Conservation (phyloP, 75 land plant genomes). For the Cupressus sempervirens region DNA sequence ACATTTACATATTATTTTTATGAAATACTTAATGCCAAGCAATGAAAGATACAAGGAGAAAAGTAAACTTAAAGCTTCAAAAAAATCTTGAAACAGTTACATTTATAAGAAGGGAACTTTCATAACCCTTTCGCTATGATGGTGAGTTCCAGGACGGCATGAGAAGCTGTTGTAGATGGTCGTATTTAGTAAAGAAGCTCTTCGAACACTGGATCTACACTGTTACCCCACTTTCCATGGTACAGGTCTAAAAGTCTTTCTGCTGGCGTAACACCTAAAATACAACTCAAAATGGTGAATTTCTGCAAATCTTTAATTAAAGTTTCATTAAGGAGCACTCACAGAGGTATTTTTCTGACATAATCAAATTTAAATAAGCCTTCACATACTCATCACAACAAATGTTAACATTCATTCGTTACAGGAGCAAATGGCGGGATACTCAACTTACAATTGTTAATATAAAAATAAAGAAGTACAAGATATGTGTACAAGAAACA, state of each 20-base stretch:
- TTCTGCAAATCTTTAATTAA: background rate
- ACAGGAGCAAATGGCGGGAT: background rate
- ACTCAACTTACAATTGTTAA: background rate
- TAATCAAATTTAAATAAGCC: background rate
- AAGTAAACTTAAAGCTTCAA: background rate
- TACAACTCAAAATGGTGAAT: background rate
- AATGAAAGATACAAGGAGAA: background rate
- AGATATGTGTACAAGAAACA: background rate
- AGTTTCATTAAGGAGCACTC: background rate
- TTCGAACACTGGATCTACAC: slow-evolving; percentile 87
- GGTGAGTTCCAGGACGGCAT: background rate
- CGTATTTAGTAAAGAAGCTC: slow-evolving; percentile 71
- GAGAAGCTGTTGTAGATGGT: background rate
- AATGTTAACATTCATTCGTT: too few species aligned
- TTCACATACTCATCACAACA: background rate
- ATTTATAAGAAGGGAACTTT: background rate
- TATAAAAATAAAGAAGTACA: background rate
- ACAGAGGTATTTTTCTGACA: background rate
- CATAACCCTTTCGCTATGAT: background rate
- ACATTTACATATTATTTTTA: background rate
- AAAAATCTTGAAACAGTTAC: background rate
- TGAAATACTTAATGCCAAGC: background rate
- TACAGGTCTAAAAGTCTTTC: slow-evolving; percentile 80
- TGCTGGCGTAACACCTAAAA: slow-evolving; percentile 82
- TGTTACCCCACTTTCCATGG: slow-evolving; percentile 70